Base-by-base conservation (phyloP, 148 eudicot genomes). In the Fagopyrum homotropicum region DNA sequence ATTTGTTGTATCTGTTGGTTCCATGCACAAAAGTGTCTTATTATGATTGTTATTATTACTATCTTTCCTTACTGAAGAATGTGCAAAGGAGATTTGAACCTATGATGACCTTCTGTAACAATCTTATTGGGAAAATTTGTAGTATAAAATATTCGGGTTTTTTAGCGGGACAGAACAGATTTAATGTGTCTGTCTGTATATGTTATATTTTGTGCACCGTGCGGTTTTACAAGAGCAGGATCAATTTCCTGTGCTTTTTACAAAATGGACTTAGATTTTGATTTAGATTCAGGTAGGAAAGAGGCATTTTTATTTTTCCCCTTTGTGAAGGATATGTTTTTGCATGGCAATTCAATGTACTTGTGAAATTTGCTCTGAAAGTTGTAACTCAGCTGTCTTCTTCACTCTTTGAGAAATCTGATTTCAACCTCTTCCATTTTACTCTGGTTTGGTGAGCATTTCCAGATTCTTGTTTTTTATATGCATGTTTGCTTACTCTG, bases 1-100 rank as follows among this genome's bases (percentile, higher is more conserved):
- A 5, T 66, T 66, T 66, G 46, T 35, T 66, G 45, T 15, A 40
- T 66, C 71, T 66, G 71, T 43, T 66, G 46, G 12, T 66, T 43
- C 43, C 46, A 35, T 40, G 45, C 46, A 66, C n/a, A 64, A 22
- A 7, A 61, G 43, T 1, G 40, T 61, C 43, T 26, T 22, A 5
- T 57, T 22, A 17, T n/a, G 6, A 19, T 60, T 26, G 26, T 59
- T 19, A 59, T 59, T 22, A n/a, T 60, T 8, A 60, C 29, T 4
- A 22, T 29, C 35, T 3, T 52, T 17, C 57, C 0, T 54, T 54
- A 14, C n/a, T 22, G 26, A 22, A 22, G 26, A 22, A 22, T 22
- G 26, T 22, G 26, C 26, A 22, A 22, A 22, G 26, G 26, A 22
- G 26, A 22, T 22, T 22, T 22, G 26, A 22, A 22, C 26, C 26